Evolutionary conservation across 352 stramenopile species (phyloP).

Genomic region (Plasmopara viticola): DNA sequence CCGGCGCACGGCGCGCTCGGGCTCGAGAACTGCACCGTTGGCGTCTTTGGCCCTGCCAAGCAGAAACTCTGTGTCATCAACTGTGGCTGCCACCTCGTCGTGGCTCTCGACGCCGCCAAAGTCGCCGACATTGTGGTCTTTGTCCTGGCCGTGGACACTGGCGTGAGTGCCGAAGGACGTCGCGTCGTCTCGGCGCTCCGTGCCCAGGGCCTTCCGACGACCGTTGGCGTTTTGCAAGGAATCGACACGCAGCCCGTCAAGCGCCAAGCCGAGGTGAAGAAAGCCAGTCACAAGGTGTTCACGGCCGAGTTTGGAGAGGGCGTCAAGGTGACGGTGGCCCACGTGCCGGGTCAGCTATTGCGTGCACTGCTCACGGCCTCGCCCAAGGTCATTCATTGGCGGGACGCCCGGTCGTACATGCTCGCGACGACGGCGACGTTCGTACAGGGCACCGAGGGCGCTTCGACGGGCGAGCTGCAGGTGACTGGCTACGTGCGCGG

Average conservation of each 20-base stretch:
- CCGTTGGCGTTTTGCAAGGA: conserved; percentile 81
- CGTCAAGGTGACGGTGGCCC: conserved; percentile 73
- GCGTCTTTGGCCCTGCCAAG: conserved; percentile 78
- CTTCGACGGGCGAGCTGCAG: conserved; percentile 60
- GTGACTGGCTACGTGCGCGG: conserved; percentile 95
- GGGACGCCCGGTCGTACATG: conserved; percentile 84
- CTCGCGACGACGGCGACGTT: conserved; percentile 62
- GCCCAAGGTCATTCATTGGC: conserved; percentile 84
- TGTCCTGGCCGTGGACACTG: conserved; percentile 65
- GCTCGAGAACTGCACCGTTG: conserved; percentile 60
- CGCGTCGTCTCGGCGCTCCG: conserved; percentile 89
- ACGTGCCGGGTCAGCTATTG: conserved; percentile 72
- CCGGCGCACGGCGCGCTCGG: conserved; percentile 30
- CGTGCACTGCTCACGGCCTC: conserved; percentile 77
- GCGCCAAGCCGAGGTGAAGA: conserved; percentile 69
- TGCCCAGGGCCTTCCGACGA: conserved; percentile 87
- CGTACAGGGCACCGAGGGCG: conserved; percentile 38
- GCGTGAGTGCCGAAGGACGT: conserved; percentile 80
- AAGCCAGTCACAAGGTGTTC: conserved; percentile 86
- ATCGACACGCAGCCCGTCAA: conserved; percentile 70
- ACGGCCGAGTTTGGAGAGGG: conserved; percentile 83
- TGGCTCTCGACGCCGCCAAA: conserved; percentile 79
- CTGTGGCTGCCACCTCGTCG: conserved; percentile 77
- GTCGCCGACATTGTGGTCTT: conserved; percentile 82
- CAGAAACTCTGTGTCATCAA: conserved; percentile 84